Evolutionary conservation across 495 filamentous ascomycete genomes (phyloP).

Genomic region (Cudoniella acicularis): DNA sequence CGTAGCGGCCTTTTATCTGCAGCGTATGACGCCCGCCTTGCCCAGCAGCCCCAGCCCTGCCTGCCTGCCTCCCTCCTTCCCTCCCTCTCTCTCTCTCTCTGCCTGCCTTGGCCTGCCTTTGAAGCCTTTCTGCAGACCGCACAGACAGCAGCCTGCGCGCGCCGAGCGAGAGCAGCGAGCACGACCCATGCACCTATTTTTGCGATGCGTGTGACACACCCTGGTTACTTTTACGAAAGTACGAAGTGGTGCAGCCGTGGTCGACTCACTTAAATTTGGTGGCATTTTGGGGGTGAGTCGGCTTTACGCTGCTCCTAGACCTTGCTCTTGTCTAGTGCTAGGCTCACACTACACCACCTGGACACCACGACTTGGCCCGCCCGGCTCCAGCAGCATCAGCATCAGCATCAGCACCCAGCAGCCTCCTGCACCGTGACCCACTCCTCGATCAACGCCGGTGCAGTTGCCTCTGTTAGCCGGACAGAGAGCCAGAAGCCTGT

Average conservation of each 20-base stretch:
- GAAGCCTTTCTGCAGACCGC: too few relatives aligned
- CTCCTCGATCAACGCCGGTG: neutral
- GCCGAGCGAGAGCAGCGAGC: too few relatives aligned
- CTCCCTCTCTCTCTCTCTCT: too few relatives aligned
- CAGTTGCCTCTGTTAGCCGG: too few relatives aligned
- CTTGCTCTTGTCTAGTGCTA: neutral
- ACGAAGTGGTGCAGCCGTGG: neutral
- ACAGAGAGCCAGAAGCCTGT: too few relatives aligned
- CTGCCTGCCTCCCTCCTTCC: too few relatives aligned
- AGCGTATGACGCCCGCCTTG: conserved; percentile 6
- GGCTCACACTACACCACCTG: too few relatives aligned
- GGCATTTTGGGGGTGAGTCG: neutral
- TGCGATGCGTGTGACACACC: conserved; percentile 9
- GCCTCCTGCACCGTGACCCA: neutral
- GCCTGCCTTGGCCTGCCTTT: too few relatives aligned
- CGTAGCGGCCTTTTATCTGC: too few relatives aligned
- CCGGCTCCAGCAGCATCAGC: too few relatives aligned
- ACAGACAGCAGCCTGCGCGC: conserved; percentile 10
- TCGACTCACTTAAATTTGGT: neutral
- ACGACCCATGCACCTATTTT: conserved; percentile 16
- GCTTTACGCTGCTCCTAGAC: neutral
- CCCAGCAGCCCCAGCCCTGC: conserved; percentile 20
- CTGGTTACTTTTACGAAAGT: neutral
- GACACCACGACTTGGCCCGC: too few relatives aligned
- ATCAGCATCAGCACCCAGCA: too few relatives aligned